A percentile compares a stretch with the other conserved stretches of the same genome.
Conservation (phyloP, 2,329 filamentous ascomycete species). For the Exophiala bonariae region DNA sequence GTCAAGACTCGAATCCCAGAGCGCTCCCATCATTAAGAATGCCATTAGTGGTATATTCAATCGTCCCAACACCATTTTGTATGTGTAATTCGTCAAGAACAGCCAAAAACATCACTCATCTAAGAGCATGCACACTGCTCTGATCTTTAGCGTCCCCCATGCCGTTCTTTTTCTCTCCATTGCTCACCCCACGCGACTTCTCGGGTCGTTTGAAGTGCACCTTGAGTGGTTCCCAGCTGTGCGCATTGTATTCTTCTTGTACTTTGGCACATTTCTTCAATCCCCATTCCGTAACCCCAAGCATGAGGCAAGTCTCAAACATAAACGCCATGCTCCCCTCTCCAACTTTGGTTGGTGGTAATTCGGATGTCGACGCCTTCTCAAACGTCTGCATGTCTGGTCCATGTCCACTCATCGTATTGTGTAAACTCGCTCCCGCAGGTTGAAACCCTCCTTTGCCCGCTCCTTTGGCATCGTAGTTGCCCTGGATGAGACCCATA, state of each 20-base stretch:
- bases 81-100: too few relatives aligned
- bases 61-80: too few relatives aligned
- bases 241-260: constrained; percentile 69
- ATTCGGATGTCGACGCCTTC: constrained; percentile 52
- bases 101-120: not conserved
- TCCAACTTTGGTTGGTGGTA: constrained; percentile 59
- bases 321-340: constrained; percentile 64
- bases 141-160: constrained; percentile 21
- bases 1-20: too few relatives aligned
- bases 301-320: constrained; percentile 67
- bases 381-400: constrained; percentile 58
- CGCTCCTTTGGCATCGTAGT: constrained; percentile 60
- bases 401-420: constrained; percentile 70
- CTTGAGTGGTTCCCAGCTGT: constrained; percentile 74
- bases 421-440: constrained; percentile 65
- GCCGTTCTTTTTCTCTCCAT: constrained; percentile 22
- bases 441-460: constrained; percentile 58
- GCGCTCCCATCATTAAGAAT: too few relatives aligned
- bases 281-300: constrained; percentile 72
- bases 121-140: constrained; percentile 24
- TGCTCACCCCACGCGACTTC: constrained; percentile 37
- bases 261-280: constrained; percentile 69
- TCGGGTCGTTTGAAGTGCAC: constrained; percentile 61
- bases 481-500: constrained; percentile 63
- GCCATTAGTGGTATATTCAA: too few relatives aligned